Evolutionary conservation across 2,329 filamentous ascomycete species (phyloP), one percentile per base, ranked within the genome.

Genomic region (Aspergillus udagawae): DNA sequence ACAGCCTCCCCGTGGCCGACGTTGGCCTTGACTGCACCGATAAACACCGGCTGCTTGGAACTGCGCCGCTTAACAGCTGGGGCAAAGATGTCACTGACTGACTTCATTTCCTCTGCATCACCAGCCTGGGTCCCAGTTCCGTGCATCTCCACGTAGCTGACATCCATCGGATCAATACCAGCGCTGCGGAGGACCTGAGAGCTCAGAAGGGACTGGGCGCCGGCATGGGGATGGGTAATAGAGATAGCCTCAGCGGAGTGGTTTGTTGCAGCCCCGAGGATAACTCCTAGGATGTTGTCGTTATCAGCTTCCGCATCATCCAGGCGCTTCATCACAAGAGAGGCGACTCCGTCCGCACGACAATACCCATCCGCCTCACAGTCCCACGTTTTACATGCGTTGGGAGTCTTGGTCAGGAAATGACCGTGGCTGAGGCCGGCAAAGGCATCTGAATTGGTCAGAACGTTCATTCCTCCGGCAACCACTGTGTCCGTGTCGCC

Each of bases 371-470:
- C 79, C 0, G 81, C 82, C 25, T 67, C 67, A 17, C 73, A 70
- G 53, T 82, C 79, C 49, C 77, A 82, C 2, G 77, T 74, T 51
- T 81, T 81, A 60, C 82, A 84, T 4, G 28, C 28, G 10, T 75
- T 69, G 0, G 80, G 78, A 8, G 62, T 67, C 8, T 60, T 59
- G 27, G 70, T 68, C 5, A 71, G 59, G 50, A 72, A 72, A 49
- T 70, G 65, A 3, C 68, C 68, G 61, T 87, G 84, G 68, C 85
- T 87, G 1, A 92, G 78, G 63, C 87, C 88, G 5, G 87, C 82
- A 74, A 89, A 91, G 77, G 87, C 89, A 71, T 92, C 89, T 0
- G 89, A 86, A 73, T 91, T 91, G 50, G 89, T 92, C 74, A 92
- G 80, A 10, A 72, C 52, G 54, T 90, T 92, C n/a, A 89, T 77